Percentiles rank a stretch among this genome's conserved stretches.
These are phyloP conservation scores for Debaryomyces nepalensis DNA, from an alignment of 1,139 yeast species.

Conservation along the genomic window DNA sequence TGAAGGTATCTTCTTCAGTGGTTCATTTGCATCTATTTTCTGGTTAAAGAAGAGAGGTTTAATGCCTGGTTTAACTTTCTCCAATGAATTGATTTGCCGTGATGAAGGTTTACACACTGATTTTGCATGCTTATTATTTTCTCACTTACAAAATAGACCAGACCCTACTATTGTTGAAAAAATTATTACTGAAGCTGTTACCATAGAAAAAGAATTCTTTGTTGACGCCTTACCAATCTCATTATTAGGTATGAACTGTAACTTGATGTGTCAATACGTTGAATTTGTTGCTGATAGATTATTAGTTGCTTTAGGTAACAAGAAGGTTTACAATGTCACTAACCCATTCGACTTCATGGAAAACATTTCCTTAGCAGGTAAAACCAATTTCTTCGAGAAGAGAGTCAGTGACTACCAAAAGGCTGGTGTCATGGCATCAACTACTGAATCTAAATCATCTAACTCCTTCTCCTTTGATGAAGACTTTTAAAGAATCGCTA, in stretches of 20 bases:
- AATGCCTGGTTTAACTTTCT: constrained; percentile 98
- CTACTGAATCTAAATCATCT: constrained; percentile 36
- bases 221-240: constrained; percentile 92
- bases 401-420: constrained; percentile 98
- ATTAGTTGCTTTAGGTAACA: constrained; percentile 85
- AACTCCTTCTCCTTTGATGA: constrained; percentile 51
- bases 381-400: constrained; percentile 98
- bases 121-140: constrained; percentile 92
- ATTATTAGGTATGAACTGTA: constrained; percentile 90
- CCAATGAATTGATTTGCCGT: constrained; percentile 95
- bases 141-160: constrained; percentile 92
- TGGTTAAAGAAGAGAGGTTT: constrained; percentile 98
- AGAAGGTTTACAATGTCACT: constrained; percentile 81
- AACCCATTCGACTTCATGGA: constrained; percentile 99
- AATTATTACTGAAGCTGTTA: constrained; percentile 94
- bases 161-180: constrained; percentile 73
- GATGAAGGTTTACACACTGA: constrained; percentile 99
- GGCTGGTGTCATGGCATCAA: constrained; percentile 91
- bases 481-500: constrained; percentile 39
- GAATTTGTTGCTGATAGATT: constrained; percentile 97
- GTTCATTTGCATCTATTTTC: constrained; percentile 96
- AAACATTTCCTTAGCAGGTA: constrained; percentile 95
- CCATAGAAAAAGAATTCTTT: constrained; percentile 90
- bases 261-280: constrained; percentile 95
- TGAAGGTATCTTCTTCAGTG: constrained; percentile 97